Conservation (phyloP, 495 filamentous ascomycete genomes). For the Oleoguttula mirabilis region DNA sequence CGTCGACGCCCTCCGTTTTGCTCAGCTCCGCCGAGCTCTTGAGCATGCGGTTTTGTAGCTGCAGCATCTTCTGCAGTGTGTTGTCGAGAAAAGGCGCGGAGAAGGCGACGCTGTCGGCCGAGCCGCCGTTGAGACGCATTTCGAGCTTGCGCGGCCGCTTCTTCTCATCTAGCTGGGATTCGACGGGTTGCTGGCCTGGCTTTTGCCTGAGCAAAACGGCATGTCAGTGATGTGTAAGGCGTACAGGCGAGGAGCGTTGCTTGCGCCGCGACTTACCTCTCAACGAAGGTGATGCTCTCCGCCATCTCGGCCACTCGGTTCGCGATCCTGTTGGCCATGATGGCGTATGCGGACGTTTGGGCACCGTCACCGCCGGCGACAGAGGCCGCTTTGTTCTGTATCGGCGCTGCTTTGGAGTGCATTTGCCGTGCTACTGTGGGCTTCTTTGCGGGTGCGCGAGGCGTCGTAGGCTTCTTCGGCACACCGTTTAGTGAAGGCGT, state of each 20-base stretch:
- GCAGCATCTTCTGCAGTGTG: constrained; percentile 31
- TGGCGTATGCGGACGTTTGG: constrained; percentile 27
- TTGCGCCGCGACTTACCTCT: constrained; percentile 25
- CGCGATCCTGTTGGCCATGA: constrained; percentile 30
- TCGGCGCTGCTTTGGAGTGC: constrained; percentile 12
- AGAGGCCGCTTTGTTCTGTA: constrained; percentile 15
- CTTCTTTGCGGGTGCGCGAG: constrained; percentile 13
- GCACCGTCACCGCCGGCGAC: constrained; percentile 10
- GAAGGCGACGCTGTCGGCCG: constrained; percentile 27
- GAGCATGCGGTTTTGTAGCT: constrained; percentile 32
- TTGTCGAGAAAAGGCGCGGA: constrained; percentile 34
- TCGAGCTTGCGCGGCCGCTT: constrained; percentile 32
- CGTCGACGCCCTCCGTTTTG: constrained; percentile 26
- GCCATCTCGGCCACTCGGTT: constrained; percentile 34
- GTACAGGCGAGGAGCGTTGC: not conserved
- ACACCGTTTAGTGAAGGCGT: constrained; percentile 11
- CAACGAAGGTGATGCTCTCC: constrained; percentile 34
- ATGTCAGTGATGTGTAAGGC: not conserved
- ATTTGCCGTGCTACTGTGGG: constrained; percentile 6
- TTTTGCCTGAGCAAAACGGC: constrained; percentile 12
- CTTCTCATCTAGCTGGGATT: constrained; percentile 16
- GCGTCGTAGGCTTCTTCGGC: constrained; percentile 17
- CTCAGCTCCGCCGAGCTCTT: constrained; percentile 26
- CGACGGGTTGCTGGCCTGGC: constrained; percentile 1
- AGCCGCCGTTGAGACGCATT: constrained; percentile 25